These are phyloP conservation scores for Rutstroemia sp. DNA, from an alignment of 2,329 filamentous ascomycete species.

Conservation along the genomic window DNA sequence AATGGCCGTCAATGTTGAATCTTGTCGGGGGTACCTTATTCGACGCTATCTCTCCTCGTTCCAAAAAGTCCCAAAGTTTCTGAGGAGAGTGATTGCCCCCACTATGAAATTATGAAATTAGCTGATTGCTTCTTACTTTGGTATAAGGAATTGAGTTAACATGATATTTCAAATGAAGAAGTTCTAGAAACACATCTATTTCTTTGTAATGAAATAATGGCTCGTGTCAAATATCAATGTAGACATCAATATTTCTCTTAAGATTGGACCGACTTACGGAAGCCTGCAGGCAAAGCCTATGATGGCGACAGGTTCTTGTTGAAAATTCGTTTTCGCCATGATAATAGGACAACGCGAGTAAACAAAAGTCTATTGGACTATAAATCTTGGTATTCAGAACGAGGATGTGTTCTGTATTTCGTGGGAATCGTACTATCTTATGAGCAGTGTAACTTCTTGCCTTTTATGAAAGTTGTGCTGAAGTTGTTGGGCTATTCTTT, in stretches of 20 bases:
- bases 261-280: too few relatives aligned
- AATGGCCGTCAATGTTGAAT: conserved; percentile 63
- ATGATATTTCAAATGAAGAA: background rate
- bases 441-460: too few relatives aligned
- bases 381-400: too few relatives aligned
- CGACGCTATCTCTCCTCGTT: conserved; percentile 66
- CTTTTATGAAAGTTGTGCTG: too few relatives aligned
- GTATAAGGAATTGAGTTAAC: background rate
- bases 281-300: background rate
- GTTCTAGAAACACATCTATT: background rate
- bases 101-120: background rate
- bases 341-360: too few relatives aligned
- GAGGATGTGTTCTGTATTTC: too few relatives aligned
- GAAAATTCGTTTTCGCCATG: background rate
- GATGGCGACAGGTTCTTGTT: background rate
- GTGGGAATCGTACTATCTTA: too few relatives aligned
- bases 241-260: too few relatives aligned
- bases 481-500: background rate
- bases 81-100: conserved; percentile 27
- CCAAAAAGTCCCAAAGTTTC: conserved; percentile 38
- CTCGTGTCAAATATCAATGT: too few relatives aligned
- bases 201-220: too few relatives aligned
- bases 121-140: conserved; percentile 18
- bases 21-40: conserved; percentile 51
- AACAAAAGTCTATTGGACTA: too few relatives aligned